A percentile compares a stretch with the other conserved stretches of the same genome.
phyloP scores from a whole-genome alignment of 164 flowering plant genomes.

The Vitis vinifera region ASM3070453v1 NC_081806.1:6600001-6600500 shows the following conservation, averaged over 20 bases:
- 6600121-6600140: slow-evolving; percentile 12
- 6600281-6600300: neutral
- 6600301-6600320: neutral
- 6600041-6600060: slow-evolving; percentile 9
- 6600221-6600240: slow-evolving; percentile 7
- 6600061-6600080: slow-evolving; percentile 32
- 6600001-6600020: no score
- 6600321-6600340: slow-evolving; percentile 24
- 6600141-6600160: slow-evolving; percentile 14
- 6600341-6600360: slow-evolving; percentile 22
- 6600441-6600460: no score
- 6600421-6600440: no score
- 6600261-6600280: neutral
- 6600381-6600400: neutral
- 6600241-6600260: neutral
- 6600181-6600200: neutral
- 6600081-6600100: slow-evolving; percentile 48
- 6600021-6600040: slow-evolving; percentile 9
- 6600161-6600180: slow-evolving; percentile 12
- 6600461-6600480: no score
- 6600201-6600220: neutral
- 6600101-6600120: slow-evolving; percentile 31
- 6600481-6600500: no score
- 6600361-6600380: neutral
- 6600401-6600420: no score